Conservation (phyloP, 2,329 filamentous ascomycete genomes). For the Davidsoniella eucalypti region DNA sequence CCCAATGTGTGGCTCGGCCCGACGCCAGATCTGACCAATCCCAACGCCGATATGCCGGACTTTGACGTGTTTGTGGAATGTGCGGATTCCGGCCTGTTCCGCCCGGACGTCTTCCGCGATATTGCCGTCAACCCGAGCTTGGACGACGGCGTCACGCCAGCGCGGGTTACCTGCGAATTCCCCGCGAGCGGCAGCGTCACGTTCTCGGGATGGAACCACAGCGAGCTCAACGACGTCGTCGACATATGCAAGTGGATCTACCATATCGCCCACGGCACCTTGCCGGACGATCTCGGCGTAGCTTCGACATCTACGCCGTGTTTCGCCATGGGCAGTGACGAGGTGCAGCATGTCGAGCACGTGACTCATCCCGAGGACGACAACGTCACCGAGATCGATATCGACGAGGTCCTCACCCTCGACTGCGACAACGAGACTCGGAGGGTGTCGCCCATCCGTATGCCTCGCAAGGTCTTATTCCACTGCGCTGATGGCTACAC, state of each 20-base stretch:
- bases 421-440: slow-evolving; percentile 20
- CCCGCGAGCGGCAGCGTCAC: slow-evolving; percentile 89
- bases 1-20: slow-evolving; percentile 83
- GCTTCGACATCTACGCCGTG: no score
- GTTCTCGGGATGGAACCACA: slow-evolving; percentile 66
- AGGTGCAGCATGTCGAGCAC: slow-evolving; percentile 15
- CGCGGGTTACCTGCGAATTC: slow-evolving; percentile 46
- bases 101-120: slow-evolving; percentile 46
- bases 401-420: slow-evolving; percentile 23
- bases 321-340: slow-evolving; percentile 17
- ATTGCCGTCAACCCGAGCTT: slow-evolving; percentile 29
- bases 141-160: background rate
- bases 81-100: slow-evolving; percentile 66
- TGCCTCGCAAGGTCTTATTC: slow-evolving; percentile 58
- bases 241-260: slow-evolving; percentile 86
- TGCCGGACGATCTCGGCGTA: slow-evolving; percentile 15
- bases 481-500: slow-evolving; percentile 96
- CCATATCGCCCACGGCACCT: slow-evolving; percentile 54
- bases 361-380: slow-evolving; percentile 6
- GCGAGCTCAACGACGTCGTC: slow-evolving; percentile 68
- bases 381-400: slow-evolving; percentile 18
- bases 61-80: slow-evolving; percentile 83
- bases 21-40: slow-evolving; percentile 30
- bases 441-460: slow-evolving; percentile 13
- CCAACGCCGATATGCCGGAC: slow-evolving; percentile 48